A percentile compares a stretch with the other conserved stretches of the same genome.
These are phyloP conservation scores for Candida pseudocylindracea DNA, from an alignment of 1,139 yeast genomes.

Conservation along the genomic window DNA sequence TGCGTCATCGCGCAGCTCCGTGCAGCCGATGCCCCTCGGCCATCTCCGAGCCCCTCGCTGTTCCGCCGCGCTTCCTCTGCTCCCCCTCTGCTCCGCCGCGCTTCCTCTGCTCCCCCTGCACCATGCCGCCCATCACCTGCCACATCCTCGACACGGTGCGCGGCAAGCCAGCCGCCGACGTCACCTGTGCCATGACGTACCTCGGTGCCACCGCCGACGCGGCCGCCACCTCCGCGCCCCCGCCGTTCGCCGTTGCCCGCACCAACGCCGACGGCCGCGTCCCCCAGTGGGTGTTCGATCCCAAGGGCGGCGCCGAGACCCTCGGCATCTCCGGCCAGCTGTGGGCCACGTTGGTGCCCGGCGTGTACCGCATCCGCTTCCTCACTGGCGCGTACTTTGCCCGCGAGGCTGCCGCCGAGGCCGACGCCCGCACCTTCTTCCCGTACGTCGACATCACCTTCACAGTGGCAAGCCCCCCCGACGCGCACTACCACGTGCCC, in stretches of 20 bases:
- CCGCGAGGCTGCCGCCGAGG: slow-evolving; percentile 5
- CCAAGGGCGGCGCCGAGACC: slow-evolving; percentile 7
- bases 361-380: slow-evolving; percentile 54
- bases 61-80: too few species aligned
- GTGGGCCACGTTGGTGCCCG: slow-evolving; percentile 28
- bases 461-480: slow-evolving; percentile 40
- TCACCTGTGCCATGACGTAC: slow-evolving; percentile 30
- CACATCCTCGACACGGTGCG: slow-evolving; percentile 71
- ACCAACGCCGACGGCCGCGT: slow-evolving; percentile 71
- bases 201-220: slow-evolving; percentile 8
- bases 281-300: slow-evolving; percentile 36
- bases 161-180: slow-evolving; percentile 59
- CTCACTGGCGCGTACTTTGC: slow-evolving; percentile 47
- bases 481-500: slow-evolving; percentile 73
- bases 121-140: slow-evolving; percentile 46
- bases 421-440: slow-evolving; percentile 32
- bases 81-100: too few species aligned
- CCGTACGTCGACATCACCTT: slow-evolving; percentile 70
- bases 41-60: too few species aligned
- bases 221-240: slow-evolving; percentile 10
- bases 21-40: too few species aligned
- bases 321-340: slow-evolving; percentile 14
- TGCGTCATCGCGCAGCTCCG: too few species aligned
- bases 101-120: too few species aligned
- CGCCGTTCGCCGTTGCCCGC: slow-evolving; percentile 36